Base-by-base conservation (phyloP, 2,329 filamentous ascomycete genomes). In the Botryotinia calthae region DNA sequence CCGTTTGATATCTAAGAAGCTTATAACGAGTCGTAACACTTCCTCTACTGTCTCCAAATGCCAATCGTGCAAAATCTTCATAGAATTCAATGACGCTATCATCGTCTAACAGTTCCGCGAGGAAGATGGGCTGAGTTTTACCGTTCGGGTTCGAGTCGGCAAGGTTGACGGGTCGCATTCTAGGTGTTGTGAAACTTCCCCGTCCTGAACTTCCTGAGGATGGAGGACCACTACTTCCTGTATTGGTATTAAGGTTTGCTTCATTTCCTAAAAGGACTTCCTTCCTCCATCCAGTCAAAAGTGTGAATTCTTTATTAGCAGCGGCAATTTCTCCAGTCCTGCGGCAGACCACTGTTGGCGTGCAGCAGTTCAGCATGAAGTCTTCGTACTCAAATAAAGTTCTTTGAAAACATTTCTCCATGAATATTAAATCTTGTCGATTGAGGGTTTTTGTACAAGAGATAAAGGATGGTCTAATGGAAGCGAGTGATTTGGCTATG, bases 321-420 rank as follows among this genome's bases (percentile, higher is more conserved):
- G 93, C 93, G 0, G 94, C 95, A n/a, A 99, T 90, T 81, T 98
- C 96, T 68, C 96, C 96, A 0, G 95, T 97, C 65, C 96, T 90
- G 65, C 96, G 90, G 79, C 94, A 97, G 40, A 98, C 93, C 73
- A 99, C 90, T 0, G 95, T 97, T 0, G 96, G 96, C 6, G 94
- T 97, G 56, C 94, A 94, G 74, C 92, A 94, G 76, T 94, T 90
- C 73, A 93, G 90, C 84, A 98, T 92, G 77, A 97, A 96, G 76
- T 97, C 94, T 80, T 98, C 94, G 79, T 97, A 97, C 81, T 97
- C 94, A 79, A 94, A 94, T 18, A 98, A 86, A 0, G 94, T 97
- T 54, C 96, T 89, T 82, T 99, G 96, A 80, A 98, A 94, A 79
- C 93, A 97, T 83, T 97, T 97, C 82, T 99, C 96, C 92, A 97